phyloP scores from a whole-genome alignment of 106 monocot genomes.

The Allium cepa region DNA sequence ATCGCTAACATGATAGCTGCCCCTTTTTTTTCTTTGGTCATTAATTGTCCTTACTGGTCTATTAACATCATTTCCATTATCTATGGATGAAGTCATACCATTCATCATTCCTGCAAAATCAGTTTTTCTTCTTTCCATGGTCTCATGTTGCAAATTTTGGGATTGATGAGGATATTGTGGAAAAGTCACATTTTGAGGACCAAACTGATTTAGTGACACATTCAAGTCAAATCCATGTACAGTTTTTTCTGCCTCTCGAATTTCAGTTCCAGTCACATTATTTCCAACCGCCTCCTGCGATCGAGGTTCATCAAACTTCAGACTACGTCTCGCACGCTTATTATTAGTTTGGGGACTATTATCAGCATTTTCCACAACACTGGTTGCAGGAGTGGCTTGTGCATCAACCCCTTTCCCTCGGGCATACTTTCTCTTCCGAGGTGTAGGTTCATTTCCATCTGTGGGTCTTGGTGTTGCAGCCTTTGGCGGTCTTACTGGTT shows the following conservation, averaged over 20 bases:
- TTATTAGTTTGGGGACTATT: conserved; percentile 1
- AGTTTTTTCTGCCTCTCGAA: conserved; percentile 1
- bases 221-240: conserved; percentile 14
- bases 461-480: conserved; percentile 27
- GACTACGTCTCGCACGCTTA: conserved; percentile 35
- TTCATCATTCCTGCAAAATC: conserved; percentile 4
- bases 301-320: conserved; percentile 21
- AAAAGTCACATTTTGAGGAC: not conserved
- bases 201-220: conserved; percentile 5
- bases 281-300: not conserved
- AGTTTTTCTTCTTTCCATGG: not conserved
- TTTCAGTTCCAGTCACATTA: not conserved
- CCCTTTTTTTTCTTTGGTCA: not conserved
- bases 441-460: not conserved
- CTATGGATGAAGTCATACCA: not conserved
- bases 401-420: conserved; percentile 11
- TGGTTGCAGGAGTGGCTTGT: not conserved
- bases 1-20: not conserved
- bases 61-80: not conserved
- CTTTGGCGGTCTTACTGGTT: conserved; percentile 27
- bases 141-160: not conserved
- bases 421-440: conserved; percentile 32
- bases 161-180: conserved; percentile 2
- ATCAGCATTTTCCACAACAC: conserved; percentile 1
- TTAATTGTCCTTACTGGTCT: not conserved